Conservation (phyloP, 1,284 basidiomycete species). For the Papiliotrema fonsecae region DNA sequence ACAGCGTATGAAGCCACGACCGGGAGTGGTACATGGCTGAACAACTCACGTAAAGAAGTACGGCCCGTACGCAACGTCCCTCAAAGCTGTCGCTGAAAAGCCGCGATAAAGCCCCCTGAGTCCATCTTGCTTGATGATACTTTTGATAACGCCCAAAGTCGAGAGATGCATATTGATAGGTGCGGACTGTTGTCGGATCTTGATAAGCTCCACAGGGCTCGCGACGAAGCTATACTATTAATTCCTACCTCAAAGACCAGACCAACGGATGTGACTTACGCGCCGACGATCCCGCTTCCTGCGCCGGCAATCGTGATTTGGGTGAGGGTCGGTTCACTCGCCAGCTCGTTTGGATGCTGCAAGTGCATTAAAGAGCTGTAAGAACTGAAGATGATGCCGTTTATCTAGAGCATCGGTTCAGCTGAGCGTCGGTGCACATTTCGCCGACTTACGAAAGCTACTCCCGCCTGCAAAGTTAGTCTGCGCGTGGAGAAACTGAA, state of each 20-base stretch:
- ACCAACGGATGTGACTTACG: slow-evolving; percentile 53
- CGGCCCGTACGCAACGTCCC: slow-evolving; percentile 74
- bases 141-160: slow-evolving; percentile 53
- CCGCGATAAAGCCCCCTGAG: slow-evolving; percentile 71
- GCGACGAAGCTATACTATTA: slow-evolving; percentile 59
- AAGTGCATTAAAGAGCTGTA: slow-evolving; percentile 45
- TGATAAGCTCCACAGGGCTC: slow-evolving; percentile 76
- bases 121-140: slow-evolving; percentile 58
- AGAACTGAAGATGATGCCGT: slow-evolving; percentile 47
- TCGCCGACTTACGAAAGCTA: slow-evolving; percentile 34
- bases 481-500: neutral
- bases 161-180: slow-evolving; percentile 46
- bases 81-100: slow-evolving; percentile 61
- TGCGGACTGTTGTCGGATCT: slow-evolving; percentile 68
- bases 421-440: neutral
- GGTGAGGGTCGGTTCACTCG: slow-evolving; percentile 32
- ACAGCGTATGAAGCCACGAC: neutral
- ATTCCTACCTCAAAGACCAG: neutral
- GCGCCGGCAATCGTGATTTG: slow-evolving; percentile 72
- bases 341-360: slow-evolving; percentile 16
- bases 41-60: slow-evolving; percentile 68
- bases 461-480: slow-evolving; percentile 29
- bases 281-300: slow-evolving; percentile 67
- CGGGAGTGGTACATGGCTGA: neutral
- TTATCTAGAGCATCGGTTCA: slow-evolving; percentile 31